Evolutionary conservation across 2,329 filamentous ascomycete genomes (phyloP).

Genomic region (Xylariomycetidae sp.): DNA sequence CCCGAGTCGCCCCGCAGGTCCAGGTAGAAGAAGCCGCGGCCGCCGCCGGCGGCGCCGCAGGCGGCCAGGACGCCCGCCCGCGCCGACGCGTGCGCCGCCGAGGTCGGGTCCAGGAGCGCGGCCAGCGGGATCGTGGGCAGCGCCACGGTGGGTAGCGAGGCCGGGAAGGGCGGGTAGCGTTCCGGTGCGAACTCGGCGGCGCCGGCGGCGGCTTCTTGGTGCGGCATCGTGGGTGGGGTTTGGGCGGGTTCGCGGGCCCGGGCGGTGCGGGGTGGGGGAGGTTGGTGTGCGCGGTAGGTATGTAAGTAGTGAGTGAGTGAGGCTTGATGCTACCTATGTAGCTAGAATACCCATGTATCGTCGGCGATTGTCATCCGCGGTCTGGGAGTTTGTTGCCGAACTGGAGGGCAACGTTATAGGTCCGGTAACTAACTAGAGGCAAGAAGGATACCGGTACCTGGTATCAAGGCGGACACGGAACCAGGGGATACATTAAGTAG

Average conservation of each 20-base stretch:
- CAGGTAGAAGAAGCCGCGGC: constrained; percentile 28
- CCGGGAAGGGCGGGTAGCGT: constrained; percentile 21
- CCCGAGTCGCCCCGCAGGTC: constrained; percentile 14
- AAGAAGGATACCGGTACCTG: too few relatives aligned
- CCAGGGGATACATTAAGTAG: too few relatives aligned
- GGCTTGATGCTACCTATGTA: too few relatives aligned
- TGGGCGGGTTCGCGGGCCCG: neutral
- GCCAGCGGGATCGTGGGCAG: constrained; percentile 24
- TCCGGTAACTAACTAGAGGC: too few relatives aligned
- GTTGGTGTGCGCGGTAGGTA: neutral
- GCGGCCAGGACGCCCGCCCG: constrained; percentile 19
- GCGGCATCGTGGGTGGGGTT: constrained; percentile 14
- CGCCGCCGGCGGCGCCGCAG: constrained; percentile 21
- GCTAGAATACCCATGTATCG: too few relatives aligned
- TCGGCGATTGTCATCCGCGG: too few relatives aligned
- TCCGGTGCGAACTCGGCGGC: constrained; percentile 20
- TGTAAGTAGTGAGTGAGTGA: too few relatives aligned
- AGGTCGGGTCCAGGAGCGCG: constrained; percentile 15
- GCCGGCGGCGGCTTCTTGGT: constrained; percentile 15
- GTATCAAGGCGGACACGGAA: too few relatives aligned
- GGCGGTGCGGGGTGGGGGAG: neutral
- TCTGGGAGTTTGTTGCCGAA: too few relatives aligned
- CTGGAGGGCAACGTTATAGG: too few relatives aligned
- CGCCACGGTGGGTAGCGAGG: constrained; percentile 18
- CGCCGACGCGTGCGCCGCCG: constrained; percentile 16